These are phyloP conservation scores for Eimeria tenella DNA, from an alignment of 169 alveolate genomes.

Conservation along the genomic window DNA sequence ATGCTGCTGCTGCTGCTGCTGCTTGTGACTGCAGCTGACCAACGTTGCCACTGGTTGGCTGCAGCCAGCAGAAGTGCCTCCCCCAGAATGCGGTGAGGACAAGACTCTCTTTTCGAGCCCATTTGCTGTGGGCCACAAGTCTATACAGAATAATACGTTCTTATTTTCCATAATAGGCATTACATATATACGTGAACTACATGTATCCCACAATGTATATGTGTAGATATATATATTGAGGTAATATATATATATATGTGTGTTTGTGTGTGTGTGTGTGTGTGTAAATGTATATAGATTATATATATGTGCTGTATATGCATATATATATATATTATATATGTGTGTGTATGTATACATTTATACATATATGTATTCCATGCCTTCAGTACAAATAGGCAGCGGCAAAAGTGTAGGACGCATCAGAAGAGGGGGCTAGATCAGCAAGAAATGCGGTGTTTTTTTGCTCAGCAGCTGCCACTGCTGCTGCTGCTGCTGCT, in stretches of 20 bases:
- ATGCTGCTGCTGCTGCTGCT: slow-evolving; percentile 14
- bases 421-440: too few relatives aligned
- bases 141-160: neutral
- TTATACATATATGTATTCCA: too few relatives aligned
- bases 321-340: neutral
- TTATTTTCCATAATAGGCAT: neutral
- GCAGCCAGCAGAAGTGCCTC: slow-evolving; percentile 55
- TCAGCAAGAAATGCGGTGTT: neutral
- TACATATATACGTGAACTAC: too few relatives aligned
- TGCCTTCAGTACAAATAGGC: too few relatives aligned
- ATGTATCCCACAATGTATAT: too few relatives aligned
- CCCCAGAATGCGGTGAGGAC: slow-evolving; percentile 47
- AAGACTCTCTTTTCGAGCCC: neutral
- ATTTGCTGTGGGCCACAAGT: neutral
- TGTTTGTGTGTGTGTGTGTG: too few relatives aligned
- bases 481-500: slow-evolving; percentile 3
- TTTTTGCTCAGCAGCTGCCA: neutral
- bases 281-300: too few relatives aligned
- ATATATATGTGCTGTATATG: neutral
- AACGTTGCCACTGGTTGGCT: slow-evolving; percentile 53
- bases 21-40: slow-evolving; percentile 7
- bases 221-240: too few relatives aligned
- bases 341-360: neutral
- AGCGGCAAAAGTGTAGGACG: too few relatives aligned
- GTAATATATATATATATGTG: too few relatives aligned